These are phyloP conservation scores for Alternaria rosae DNA, from an alignment of 2,329 filamentous ascomycete genomes.

Conservation along the genomic window DNA sequence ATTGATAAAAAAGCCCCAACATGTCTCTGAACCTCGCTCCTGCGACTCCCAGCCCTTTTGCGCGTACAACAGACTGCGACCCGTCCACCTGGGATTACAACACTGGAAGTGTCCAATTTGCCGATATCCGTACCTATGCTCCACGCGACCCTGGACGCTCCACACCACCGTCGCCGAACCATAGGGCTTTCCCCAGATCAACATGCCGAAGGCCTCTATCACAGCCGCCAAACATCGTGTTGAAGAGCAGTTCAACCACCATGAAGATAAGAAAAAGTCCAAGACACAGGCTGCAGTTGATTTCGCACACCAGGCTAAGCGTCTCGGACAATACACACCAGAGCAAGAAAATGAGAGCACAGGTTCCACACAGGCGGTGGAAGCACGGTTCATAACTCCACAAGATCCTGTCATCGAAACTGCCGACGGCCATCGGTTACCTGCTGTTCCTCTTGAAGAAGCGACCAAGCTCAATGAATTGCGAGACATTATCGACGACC, in stretches of 20 bases:
- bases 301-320: slow-evolving; percentile 67
- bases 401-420: slow-evolving; percentile 77
- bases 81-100: neutral
- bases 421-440: slow-evolving; percentile 70
- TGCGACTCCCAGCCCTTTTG: neutral
- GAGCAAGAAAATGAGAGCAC: slow-evolving; percentile 52
- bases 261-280: slow-evolving; percentile 30
- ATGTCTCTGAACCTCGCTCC: neutral
- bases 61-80: neutral
- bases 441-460: slow-evolving; percentile 73
- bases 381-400: slow-evolving; percentile 69
- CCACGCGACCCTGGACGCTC: slow-evolving; percentile 26
- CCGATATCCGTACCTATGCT: slow-evolving; percentile 3
- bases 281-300: slow-evolving; percentile 57
- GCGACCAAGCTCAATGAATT: slow-evolving; percentile 73
- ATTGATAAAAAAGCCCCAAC: slow-evolving; percentile 2
- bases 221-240: slow-evolving; percentile 21
- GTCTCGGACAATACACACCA: slow-evolving; percentile 52
- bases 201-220: slow-evolving; percentile 34
- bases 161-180: slow-evolving; percentile 29
- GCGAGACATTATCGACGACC: slow-evolving; percentile 59
- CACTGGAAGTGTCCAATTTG: neutral
- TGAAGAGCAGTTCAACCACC: slow-evolving; percentile 23
- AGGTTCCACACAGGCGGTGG: slow-evolving; percentile 63
- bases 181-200: slow-evolving; percentile 10